phyloP scores from a whole-genome alignment of 2,329 filamentous ascomycete species.

The Corynespora cassiicola region DNA sequence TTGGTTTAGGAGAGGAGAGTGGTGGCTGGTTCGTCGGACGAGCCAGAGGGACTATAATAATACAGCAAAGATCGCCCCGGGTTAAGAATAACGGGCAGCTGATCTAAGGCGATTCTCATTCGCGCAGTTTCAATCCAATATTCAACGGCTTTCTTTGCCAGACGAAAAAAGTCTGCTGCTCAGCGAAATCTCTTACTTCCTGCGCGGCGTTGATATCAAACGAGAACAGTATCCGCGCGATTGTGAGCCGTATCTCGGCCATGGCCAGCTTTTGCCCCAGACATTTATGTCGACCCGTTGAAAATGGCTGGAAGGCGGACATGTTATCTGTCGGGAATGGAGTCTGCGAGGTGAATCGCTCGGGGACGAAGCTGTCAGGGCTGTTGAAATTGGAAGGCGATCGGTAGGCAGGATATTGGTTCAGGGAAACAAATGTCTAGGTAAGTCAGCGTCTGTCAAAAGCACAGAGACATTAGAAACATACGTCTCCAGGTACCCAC shows the following conservation, averaged over 20 bases:
- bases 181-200: constrained; percentile 24
- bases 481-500: constrained; percentile 30
- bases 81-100: too few relatives aligned
- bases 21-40: constrained; percentile 19
- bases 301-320: constrained; percentile 31
- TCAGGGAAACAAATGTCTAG: constrained; percentile 26
- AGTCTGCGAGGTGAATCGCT: constrained; percentile 35
- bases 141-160: constrained; percentile 27
- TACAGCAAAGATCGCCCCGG: too few relatives aligned
- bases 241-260: constrained; percentile 42
- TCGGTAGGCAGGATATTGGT: constrained; percentile 31
- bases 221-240: constrained; percentile 48
- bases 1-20: constrained; percentile 17
- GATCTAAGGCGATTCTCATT: too few relatives aligned
- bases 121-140: constrained; percentile 1
- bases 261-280: constrained; percentile 37
- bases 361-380: constrained; percentile 38
- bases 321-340: constrained; percentile 33
- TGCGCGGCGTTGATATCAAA: constrained; percentile 41
- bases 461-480: too few relatives aligned
- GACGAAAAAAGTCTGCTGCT: constrained; percentile 27
- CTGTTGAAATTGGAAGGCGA: constrained; percentile 31
- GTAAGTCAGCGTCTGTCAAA: too few relatives aligned
- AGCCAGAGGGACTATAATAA: too few relatives aligned
- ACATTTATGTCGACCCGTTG: constrained; percentile 32